Conservation (phyloP, 208 protist species). For the Leishmania braziliensis region DNA sequence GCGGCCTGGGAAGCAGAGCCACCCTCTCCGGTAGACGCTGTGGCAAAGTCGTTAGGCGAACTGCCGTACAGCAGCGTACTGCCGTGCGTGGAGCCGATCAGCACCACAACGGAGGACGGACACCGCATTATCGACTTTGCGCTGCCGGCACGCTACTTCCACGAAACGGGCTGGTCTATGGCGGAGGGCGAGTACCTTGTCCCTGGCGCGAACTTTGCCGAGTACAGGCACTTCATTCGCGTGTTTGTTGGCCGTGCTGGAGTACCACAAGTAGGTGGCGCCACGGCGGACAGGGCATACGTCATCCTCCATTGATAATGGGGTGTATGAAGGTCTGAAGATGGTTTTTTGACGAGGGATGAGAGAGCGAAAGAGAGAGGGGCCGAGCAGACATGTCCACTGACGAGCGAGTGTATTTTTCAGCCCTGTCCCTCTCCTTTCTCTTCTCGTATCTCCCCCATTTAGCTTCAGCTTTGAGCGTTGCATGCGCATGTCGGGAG, state of each 20-base stretch:
- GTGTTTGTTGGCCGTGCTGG: constrained; percentile 15
- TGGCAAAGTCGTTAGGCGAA: background rate
- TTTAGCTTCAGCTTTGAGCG: background rate
- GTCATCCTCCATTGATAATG: background rate
- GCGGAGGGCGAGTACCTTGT: constrained; percentile 22
- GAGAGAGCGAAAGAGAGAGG: background rate
- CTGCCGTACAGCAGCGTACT: constrained; percentile 30
- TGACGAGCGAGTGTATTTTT: background rate
- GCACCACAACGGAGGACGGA: constrained; percentile 5
- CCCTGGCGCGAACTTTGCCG: constrained; percentile 13
- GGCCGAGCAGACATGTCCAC: background rate
- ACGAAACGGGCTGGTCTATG: constrained; percentile 30
- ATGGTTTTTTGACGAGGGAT: too few species aligned
- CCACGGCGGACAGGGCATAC: background rate
- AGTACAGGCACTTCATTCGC: constrained; percentile 14
- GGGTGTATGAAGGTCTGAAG: too few species aligned
- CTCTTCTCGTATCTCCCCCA: background rate
- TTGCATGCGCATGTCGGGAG: background rate
- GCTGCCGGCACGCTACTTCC: constrained; percentile 25
- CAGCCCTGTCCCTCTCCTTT: background rate
- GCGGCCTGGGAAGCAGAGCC: constrained; percentile 24
- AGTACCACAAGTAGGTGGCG: background rate
- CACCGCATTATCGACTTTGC: constrained; percentile 21
- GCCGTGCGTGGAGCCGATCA: constrained; percentile 26
- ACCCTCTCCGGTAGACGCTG: background rate